phyloP scores from a whole-genome alignment of 2,329 filamentous ascomycete genomes.

The Fusarium sp. region DNA sequence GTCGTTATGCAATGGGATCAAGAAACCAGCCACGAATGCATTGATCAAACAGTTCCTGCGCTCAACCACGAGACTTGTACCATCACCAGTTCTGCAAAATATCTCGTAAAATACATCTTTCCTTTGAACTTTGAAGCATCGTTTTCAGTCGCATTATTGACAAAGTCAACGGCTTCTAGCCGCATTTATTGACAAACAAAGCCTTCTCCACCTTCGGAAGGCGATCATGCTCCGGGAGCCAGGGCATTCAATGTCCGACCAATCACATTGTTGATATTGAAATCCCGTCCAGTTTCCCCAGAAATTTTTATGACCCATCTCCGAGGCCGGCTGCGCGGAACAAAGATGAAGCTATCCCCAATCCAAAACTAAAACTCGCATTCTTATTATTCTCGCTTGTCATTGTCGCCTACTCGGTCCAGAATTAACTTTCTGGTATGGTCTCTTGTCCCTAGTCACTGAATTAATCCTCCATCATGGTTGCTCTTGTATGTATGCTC shows the following conservation, averaged over 20 bases:
- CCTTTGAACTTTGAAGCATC: background rate
- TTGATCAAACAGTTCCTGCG: background rate
- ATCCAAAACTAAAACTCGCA: constrained; percentile 22
- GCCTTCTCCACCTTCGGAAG: constrained; percentile 18
- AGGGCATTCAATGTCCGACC: constrained; percentile 12
- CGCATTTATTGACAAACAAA: background rate
- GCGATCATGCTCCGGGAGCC: constrained; percentile 17
- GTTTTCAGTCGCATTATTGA: background rate
- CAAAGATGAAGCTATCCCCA: constrained; percentile 32
- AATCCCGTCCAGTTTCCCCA: constrained; percentile 21
- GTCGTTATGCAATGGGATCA: background rate
- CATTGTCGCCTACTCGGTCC: background rate
- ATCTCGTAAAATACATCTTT: background rate
- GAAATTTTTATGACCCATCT: constrained; percentile 31
- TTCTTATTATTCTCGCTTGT: background rate
- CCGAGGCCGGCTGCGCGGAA: constrained; percentile 28
- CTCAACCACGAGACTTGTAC: background rate
- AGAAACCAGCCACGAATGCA: no score
- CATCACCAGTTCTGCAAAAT: background rate
- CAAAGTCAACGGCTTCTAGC: background rate
- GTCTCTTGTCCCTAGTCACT: background rate
- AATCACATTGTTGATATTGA: constrained; percentile 12
- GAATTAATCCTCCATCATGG: constrained; percentile 10
- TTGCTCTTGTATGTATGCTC: constrained; percentile 20
- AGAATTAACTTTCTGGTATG: constrained; percentile 4